Percentiles rank a stretch among this genome's conserved stretches.
Evolutionary conservation across 83 land plant species (phyloP).

Genomic region (Larix sibirica): DNA sequence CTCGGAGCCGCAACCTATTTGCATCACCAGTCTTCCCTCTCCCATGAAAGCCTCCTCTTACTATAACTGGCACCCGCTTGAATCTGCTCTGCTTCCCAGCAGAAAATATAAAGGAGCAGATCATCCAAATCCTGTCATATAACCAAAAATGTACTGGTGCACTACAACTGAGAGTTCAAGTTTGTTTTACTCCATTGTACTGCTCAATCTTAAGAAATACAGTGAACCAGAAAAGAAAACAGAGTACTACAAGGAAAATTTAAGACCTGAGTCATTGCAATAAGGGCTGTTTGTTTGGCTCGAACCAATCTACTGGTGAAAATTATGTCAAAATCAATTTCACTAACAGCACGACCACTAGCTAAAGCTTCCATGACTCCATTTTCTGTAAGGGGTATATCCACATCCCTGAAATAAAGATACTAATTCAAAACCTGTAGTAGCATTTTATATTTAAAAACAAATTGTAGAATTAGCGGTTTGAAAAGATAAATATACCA

Average conservation of each 20-base stretch:
- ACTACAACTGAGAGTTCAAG: neutral
- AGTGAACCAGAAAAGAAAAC: neutral
- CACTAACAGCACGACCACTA: conserved; percentile 50
- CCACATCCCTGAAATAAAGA: conserved; percentile 45
- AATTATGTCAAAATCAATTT: conserved; percentile 53
- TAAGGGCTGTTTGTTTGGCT: conserved; percentile 59
- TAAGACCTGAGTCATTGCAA: conserved; percentile 59
- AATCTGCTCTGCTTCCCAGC: conserved; percentile 37
- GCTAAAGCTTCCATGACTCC: conserved; percentile 49
- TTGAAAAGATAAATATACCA: neutral
- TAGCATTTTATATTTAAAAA: neutral
- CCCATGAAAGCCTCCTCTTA: conserved; percentile 55
- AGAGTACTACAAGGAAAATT: neutral
- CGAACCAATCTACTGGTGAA: conserved; percentile 55
- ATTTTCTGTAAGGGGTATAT: conserved; percentile 58
- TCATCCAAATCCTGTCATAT: conserved; percentile 4
- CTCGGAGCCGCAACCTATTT: conserved; percentile 45
- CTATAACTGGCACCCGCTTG: conserved; percentile 51
- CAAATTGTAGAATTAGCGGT: neutral
- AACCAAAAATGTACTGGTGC: conserved; percentile 4
- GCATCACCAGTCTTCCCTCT: conserved; percentile 60
- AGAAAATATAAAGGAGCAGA: conserved; percentile 9
- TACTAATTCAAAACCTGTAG: neutral
- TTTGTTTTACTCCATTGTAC: neutral
- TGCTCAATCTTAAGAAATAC: neutral